Conservation (phyloP, 768 basidiomycete genomes). For the Trametes maxima region DNA sequence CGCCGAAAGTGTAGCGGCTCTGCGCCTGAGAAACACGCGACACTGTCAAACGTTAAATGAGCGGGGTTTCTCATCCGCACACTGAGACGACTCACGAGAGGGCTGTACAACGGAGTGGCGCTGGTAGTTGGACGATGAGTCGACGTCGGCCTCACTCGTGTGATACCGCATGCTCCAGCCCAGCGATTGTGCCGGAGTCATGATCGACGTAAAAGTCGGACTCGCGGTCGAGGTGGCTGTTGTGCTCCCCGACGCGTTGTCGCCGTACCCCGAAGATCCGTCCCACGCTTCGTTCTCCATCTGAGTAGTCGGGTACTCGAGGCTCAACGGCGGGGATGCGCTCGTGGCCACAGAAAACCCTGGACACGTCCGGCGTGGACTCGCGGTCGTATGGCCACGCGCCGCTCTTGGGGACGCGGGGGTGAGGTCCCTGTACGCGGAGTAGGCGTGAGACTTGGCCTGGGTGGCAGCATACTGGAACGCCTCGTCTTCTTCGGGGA, state of each 20-base stretch:
- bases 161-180: conserved; percentile 19
- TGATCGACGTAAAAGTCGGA: conserved; percentile 23
- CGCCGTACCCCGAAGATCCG: conserved; percentile 9
- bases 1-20: conserved; percentile 9
- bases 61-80: neutral
- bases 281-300: conserved; percentile 15
- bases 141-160: neutral
- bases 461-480: neutral
- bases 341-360: neutral
- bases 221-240: neutral
- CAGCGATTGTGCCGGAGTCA: conserved; percentile 29
- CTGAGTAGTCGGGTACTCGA: neutral
- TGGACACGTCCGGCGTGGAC: neutral
- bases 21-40: conserved; percentile 20
- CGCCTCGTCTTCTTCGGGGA: conserved; percentile 8
- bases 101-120: conserved; percentile 4
- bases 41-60: conserved; percentile 6
- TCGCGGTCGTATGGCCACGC: neutral
- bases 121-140: conserved; percentile 11
- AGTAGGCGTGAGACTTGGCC: neutral
- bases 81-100: conserved; percentile 4
- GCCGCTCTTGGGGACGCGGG: neutral
- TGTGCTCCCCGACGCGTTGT: neutral
- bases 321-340: conserved; percentile 11
- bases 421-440: neutral